These are phyloP conservation scores for Saxophila tyrrhenica DNA, from an alignment of 495 filamentous ascomycete genomes.

Conservation along the genomic window DNA sequence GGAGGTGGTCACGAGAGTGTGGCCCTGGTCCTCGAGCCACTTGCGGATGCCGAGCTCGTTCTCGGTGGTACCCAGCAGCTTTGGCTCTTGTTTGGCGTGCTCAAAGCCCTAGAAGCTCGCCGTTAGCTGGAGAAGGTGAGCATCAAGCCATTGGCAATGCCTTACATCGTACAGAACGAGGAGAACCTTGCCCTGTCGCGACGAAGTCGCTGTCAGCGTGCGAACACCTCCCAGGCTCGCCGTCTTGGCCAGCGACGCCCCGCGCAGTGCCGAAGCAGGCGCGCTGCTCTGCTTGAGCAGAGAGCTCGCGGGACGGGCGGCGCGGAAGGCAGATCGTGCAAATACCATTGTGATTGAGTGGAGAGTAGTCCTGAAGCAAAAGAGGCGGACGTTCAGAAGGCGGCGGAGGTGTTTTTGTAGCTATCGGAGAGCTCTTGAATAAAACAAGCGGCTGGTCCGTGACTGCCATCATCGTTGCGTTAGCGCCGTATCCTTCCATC, in stretches of 20 bases:
- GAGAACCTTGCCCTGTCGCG: slow-evolving; percentile 60
- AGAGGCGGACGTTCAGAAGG: neutral
- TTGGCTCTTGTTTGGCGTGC: slow-evolving; percentile 66
- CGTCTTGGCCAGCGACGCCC: slow-evolving; percentile 25
- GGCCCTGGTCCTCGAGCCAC: slow-evolving; percentile 92
- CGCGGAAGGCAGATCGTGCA: slow-evolving; percentile 47
- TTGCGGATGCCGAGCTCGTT: slow-evolving; percentile 94
- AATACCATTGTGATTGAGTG: slow-evolving; percentile 54
- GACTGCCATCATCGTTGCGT: slow-evolving; percentile 3
- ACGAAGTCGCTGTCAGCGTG: slow-evolving; percentile 46
- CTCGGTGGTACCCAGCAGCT: slow-evolving; percentile 86
- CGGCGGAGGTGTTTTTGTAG: slow-evolving; percentile 4
- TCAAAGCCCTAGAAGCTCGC: slow-evolving; percentile 43
- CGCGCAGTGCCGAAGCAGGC: slow-evolving; percentile 27
- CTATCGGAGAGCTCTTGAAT: neutral
- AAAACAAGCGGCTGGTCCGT: neutral
- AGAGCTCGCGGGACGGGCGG: slow-evolving; percentile 48
- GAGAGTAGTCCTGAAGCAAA: slow-evolving; percentile 2
- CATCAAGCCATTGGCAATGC: slow-evolving; percentile 7
- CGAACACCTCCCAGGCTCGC: slow-evolving; percentile 30
- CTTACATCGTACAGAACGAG: slow-evolving; percentile 68
- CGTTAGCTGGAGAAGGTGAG: slow-evolving; percentile 11
- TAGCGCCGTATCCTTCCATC: slow-evolving; percentile 1
- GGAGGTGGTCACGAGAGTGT: slow-evolving; percentile 91
- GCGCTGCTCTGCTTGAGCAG: slow-evolving; percentile 35